Evolutionary conservation across 169 alveolate species (phyloP).

Genomic region (Blepharisma undulans): DNA sequence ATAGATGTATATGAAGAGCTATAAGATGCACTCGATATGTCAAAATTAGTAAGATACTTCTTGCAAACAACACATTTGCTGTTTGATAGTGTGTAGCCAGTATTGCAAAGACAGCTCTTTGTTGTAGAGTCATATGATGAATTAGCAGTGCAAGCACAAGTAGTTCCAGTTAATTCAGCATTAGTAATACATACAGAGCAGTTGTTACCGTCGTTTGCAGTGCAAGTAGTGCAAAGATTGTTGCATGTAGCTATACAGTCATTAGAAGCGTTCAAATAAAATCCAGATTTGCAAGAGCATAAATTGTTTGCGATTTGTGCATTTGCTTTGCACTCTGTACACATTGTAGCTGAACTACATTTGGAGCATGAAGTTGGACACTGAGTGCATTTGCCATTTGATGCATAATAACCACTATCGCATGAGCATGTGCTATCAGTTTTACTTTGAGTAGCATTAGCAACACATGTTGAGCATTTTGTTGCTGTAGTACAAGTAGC

Average conservation of each 20-base stretch:
- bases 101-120: not conserved
- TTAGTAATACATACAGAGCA: not conserved
- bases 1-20: not conserved
- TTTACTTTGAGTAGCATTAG: not conserved
- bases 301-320: not conserved
- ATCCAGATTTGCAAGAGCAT: not conserved
- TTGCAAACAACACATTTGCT: not conserved
- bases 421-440: not conserved
- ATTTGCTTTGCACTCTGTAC: not conserved
- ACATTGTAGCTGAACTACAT: not conserved
- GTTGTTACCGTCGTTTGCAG: not conserved
- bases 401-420: not conserved
- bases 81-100: not conserved
- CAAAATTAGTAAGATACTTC: not conserved
- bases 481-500: not conserved
- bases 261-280: not conserved
- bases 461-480: not conserved
- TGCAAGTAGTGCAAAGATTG: not conserved
- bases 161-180: not conserved
- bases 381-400: not conserved
- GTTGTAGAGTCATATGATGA: not conserved
- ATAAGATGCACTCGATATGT: not conserved
- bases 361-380: not conserved
- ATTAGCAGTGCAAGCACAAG: not conserved
- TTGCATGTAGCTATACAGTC: not conserved